Base-by-base conservation (phyloP, 306 rosid species). In the Cicer pinnatifidum region DNA sequence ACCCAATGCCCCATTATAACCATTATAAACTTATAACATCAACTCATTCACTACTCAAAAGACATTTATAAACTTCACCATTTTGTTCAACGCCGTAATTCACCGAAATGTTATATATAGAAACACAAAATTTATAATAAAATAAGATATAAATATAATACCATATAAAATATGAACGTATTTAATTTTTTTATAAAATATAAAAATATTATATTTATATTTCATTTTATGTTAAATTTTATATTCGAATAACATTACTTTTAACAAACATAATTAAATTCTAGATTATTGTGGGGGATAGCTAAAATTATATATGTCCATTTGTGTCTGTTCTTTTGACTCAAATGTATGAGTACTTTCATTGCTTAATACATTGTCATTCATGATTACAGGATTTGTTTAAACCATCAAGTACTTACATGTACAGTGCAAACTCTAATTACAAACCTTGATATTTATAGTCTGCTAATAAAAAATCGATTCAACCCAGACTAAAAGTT, bases 221-320 rank as follows among this genome's bases (percentile, higher is more conserved):
- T 1, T 23, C 0, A 23, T 23, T 23, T 23, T 23, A 23, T 23
- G 2, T 23, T 3, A 23, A 23, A 23, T 23, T 23, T 20, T 23
- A 1, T 23, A 23, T 23, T 23, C 3, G 0, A 23, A 23, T 23
- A 1, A 23, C 28, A 23, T 20, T 20, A 20, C 3, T 23, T 2
- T 23, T 23, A 0, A 1, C 3, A 23, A 77, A 43, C 61, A n/a
- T 1, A 16, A 16, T 16, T 16, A 54, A 23, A 50, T 77, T 76
- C 70, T 81, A 70, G 81, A 56, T 63, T 71, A 47, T 54, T 71
- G 70, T 71, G 59, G 51, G 51, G 71, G 52, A 71, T 71, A 71
- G 41, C 65, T 64, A 52, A 47, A 47, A 71, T 11, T 15, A 72
- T 67, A 28, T 11, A 35, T 65, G 80, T 72, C 69, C 11, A 7